Base-by-base conservation (phyloP, 805 yeast genomes). In the Jamesozyma hellenica region DNA sequence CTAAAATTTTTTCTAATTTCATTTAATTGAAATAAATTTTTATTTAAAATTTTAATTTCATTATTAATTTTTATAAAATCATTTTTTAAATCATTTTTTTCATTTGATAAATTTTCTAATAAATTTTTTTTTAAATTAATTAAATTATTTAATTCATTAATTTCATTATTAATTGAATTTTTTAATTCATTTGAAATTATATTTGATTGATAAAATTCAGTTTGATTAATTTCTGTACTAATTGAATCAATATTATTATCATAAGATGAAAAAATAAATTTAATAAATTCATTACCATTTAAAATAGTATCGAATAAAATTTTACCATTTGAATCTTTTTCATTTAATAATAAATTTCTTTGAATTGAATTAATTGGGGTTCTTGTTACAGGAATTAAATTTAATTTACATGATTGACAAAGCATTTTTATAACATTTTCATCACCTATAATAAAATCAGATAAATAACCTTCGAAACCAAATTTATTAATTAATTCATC, bases 391-490 rank as follows among this genome's bases (percentile, higher is more conserved):
- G 96, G 96, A 23, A 84, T 73, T 39, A 58, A 56, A 45, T 75
- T 69, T 14, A 77, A 56, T 34, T 71, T 67, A 10, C 67, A 55
- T 11, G 64, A 59, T 44, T 74, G 78, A 46, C 82, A 76, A 26
- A 88, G 66, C 86, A 82, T 85, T 39, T 70, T 68, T 37, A 85
- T 54, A 1, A 90, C 94, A 9, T 72, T 71, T 5, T 58, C 52
- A 1, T 95, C 95, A 1, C 95, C 97, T 2, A 62, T 59, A 2
- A 90, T 52, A 45, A 75, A 75, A 50, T 92, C 96, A 2, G 72
- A 59, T 19, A 87, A 48, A 51, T 75, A 84, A 1, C 95, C 92
- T 40, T 83, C 95, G 57, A 92, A 87, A 0, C 95, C 95, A 17
- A 65, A 58, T 19, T 14, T 19, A 0, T 41, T 28, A 23, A 46